A percentile compares a stretch with the other conserved stretches of the same genome.
Conservation (phyloP, 805 yeast genomes). For the Wickerhamiella parazyma region DNA sequence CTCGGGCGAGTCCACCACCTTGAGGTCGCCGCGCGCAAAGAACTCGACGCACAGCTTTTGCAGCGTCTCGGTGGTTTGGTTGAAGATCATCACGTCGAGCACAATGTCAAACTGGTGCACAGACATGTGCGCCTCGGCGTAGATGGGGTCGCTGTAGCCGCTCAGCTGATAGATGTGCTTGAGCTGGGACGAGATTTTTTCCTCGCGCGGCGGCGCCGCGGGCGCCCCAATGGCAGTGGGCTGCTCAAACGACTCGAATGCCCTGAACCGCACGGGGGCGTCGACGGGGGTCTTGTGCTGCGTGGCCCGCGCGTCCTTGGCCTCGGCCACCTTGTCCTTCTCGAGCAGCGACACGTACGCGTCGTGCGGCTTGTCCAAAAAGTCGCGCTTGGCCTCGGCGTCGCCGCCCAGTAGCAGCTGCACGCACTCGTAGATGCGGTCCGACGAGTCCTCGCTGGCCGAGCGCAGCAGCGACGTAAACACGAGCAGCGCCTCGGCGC, state of each 20-base stretch:
- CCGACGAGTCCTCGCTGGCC: slow-evolving; percentile 89
- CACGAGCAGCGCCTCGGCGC: slow-evolving; percentile 87
- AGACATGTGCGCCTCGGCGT: slow-evolving; percentile 91
- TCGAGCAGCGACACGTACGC: slow-evolving; percentile 67
- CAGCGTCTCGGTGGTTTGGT: slow-evolving; percentile 81
- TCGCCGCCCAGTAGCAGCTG: slow-evolving; percentile 47
- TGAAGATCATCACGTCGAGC: slow-evolving; percentile 82
- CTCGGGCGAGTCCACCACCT: slow-evolving; percentile 82
- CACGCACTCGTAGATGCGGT: slow-evolving; percentile 79
- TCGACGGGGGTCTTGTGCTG: slow-evolving; percentile 37
- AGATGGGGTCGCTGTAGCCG: slow-evolving; percentile 97
- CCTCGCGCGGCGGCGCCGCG: slow-evolving; percentile 9
- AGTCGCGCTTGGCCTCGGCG: slow-evolving; percentile 44
- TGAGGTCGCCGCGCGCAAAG: slow-evolving; percentile 90
- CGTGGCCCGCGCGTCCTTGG: slow-evolving; percentile 27
- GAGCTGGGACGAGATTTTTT: slow-evolving; percentile 48
- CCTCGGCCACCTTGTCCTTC: slow-evolving; percentile 26
- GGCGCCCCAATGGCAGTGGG: background rate
- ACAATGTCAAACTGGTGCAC: slow-evolving; percentile 96
- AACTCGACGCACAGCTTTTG: slow-evolving; percentile 87
- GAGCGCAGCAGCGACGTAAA: slow-evolving; percentile 89
- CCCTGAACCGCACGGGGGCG: slow-evolving; percentile 18
- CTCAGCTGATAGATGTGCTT: slow-evolving; percentile 84
- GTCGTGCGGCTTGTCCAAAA: slow-evolving; percentile 72
- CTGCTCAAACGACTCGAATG: slow-evolving; percentile 13